Evolutionary conservation across 495 filamentous ascomycete genomes (phyloP).

Genomic region (Trichoderma parareesei): DNA sequence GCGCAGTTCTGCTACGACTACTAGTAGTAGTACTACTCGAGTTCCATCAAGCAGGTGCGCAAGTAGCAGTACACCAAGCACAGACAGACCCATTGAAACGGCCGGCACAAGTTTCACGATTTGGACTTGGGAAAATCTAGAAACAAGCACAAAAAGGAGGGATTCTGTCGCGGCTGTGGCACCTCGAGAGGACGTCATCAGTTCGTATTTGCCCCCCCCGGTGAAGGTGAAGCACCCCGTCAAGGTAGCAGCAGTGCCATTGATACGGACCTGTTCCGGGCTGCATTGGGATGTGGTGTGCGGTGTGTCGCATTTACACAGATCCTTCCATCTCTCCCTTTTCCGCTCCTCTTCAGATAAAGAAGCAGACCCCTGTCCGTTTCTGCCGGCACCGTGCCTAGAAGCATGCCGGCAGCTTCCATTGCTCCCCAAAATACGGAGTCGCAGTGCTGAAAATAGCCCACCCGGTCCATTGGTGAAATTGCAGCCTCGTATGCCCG

Average conservation of each 20-base stretch:
- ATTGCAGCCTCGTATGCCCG: conserved; percentile 7
- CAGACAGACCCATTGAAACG: not conserved
- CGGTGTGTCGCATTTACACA: not conserved
- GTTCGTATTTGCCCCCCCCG: not conserved
- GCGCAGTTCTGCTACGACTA: no score
- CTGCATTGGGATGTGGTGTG: no score
- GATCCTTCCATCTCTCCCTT: not conserved
- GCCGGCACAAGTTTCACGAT: not conserved
- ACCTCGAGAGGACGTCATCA: not conserved
- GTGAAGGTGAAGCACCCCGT: not conserved
- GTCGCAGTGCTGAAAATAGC: not conserved
- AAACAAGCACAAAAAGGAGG: not conserved
- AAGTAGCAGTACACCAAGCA: not conserved
- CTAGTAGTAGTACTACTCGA: no score
- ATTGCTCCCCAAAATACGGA: not conserved
- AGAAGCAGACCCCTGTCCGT: not conserved
- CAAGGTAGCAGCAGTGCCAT: no score
- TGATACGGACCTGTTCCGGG: no score
- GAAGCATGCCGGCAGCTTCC: not conserved
- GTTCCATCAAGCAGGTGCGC: not conserved
- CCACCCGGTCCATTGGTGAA: not conserved
- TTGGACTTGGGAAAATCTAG: not conserved
- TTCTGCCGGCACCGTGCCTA: not conserved
- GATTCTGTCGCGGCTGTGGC: not conserved
- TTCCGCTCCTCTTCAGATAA: not conserved